Percentiles rank a stretch among this genome's conserved stretches.
These are phyloP conservation scores for Plasmodium relictum DNA, from an alignment of 169 alveolate species.

Conservation along the genomic window DNA sequence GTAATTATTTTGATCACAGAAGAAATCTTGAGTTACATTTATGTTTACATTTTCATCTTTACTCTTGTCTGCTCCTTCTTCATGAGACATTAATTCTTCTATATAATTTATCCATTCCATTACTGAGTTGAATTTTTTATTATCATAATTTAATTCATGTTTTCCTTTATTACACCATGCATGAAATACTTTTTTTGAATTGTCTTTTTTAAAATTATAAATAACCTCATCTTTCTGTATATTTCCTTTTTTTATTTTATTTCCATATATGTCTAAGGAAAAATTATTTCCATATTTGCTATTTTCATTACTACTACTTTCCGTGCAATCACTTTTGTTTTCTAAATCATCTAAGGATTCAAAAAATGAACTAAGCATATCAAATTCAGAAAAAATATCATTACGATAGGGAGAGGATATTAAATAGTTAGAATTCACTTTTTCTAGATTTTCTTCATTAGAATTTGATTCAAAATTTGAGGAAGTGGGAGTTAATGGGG, in stretches of 20 bases:
- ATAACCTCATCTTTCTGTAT: constrained; percentile 63
- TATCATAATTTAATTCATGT: constrained; percentile 71
- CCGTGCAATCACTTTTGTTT: constrained; percentile 58
- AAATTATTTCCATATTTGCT: constrained; percentile 18
- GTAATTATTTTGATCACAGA: constrained; percentile 11
- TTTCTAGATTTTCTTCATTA: constrained; percentile 71
- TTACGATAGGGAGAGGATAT: constrained; percentile 63
- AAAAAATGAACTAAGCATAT: constrained; percentile 67
- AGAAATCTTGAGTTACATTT: not conserved
- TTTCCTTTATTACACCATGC: constrained; percentile 75
- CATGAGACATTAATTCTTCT: constrained; percentile 61
- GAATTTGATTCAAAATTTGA: constrained; percentile 61
- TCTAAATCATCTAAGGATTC: constrained; percentile 70
- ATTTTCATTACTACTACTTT: constrained; percentile 71
- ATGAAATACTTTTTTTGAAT: constrained; percentile 57
- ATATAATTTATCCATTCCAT: constrained; percentile 76
- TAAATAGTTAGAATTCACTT: constrained; percentile 61
- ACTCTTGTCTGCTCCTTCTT: not conserved
- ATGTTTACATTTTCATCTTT: not conserved
- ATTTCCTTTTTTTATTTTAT: constrained; percentile 33
- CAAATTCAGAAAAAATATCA: constrained; percentile 73
- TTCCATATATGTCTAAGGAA: constrained; percentile 32
- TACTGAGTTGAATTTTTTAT: constrained; percentile 64
- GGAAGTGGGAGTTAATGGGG: constrained; percentile 37
- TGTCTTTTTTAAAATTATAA: constrained; percentile 68